phyloP scores from a whole-genome alignment of 225 moss, liverwort and hornwort species.

The Bryoerythrophyllum caledonicum region DNA sequence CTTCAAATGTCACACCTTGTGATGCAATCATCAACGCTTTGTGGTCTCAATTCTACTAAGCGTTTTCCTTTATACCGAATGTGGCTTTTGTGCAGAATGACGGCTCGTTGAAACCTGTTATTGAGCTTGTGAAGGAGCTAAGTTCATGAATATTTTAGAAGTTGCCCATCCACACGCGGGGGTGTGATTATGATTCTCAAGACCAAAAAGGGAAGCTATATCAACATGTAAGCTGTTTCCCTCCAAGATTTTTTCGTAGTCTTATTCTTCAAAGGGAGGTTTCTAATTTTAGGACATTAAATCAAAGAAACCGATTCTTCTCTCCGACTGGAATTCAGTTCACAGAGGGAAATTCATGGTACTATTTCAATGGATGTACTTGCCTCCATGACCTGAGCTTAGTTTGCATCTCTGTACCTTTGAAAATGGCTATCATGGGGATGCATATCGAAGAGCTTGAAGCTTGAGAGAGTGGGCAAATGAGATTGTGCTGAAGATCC shows the following conservation, averaged over 20 bases:
- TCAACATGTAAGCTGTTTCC: background rate
- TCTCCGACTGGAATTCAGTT: background rate
- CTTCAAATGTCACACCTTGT: too few relatives aligned
- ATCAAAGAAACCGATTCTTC: background rate
- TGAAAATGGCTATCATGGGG: fast-evolving
- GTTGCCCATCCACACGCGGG: too few relatives aligned
- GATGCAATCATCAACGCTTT: background rate
- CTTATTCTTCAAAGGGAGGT: background rate
- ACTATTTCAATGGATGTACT: background rate
- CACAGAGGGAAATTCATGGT: background rate
- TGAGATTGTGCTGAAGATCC: conserved; percentile 62
- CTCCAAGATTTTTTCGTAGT: background rate
- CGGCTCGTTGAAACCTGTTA: conserved; percentile 51
- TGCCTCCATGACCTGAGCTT: background rate
- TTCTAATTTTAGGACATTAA: too few relatives aligned
- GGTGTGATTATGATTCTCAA: background rate
- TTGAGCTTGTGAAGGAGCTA: conserved; percentile 58
- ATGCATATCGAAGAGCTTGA: conserved; percentile 33
- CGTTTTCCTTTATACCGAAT: background rate
- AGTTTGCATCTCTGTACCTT: background rate
- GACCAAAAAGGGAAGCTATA: background rate
- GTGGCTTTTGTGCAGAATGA: conserved; percentile 49
- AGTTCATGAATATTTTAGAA: conserved; percentile 25
- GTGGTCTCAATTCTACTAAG: background rate
- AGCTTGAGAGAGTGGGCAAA: conserved; percentile 62